Evolutionary conservation across 78 protist genomes (phyloP).

Genomic region (Andalucia godoyi): DNA sequence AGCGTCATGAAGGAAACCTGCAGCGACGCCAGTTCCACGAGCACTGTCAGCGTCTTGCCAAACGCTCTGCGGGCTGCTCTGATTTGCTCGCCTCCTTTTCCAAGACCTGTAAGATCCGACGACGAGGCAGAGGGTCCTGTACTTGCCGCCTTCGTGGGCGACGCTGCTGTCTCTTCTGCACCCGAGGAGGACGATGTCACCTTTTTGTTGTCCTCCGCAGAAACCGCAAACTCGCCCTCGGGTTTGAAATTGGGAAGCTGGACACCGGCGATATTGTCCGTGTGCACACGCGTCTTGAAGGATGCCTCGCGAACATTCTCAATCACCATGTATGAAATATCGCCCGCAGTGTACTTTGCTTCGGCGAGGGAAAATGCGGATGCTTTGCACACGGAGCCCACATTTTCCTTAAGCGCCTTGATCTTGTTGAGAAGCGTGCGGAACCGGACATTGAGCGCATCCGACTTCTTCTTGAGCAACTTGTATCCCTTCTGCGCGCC

Average conservation of each 20-base stretch:
- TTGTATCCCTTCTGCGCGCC: slow-evolving; percentile 90
- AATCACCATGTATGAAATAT: slow-evolving; percentile 44
- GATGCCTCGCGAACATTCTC: slow-evolving; percentile 43
- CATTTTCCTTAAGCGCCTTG: slow-evolving; percentile 7
- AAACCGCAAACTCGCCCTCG: background rate
- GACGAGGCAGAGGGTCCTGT: background rate
- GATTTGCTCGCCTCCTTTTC: slow-evolving; percentile 90
- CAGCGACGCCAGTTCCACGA: slow-evolving; percentile 82
- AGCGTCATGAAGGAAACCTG: slow-evolving; percentile 88
- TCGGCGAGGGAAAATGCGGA: slow-evolving; percentile 65
- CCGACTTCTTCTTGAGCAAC: slow-evolving; percentile 89
- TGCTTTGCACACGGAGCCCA: background rate
- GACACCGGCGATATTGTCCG: slow-evolving; percentile 91
- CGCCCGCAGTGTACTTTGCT: slow-evolving; percentile 70
- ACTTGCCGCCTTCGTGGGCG: too few species aligned
- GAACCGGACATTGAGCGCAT: slow-evolving; percentile 79
- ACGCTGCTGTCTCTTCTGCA: too few species aligned
- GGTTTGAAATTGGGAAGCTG: slow-evolving; percentile 66
- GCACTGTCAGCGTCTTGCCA: slow-evolving; percentile 44
- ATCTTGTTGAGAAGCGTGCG: slow-evolving; percentile 53
- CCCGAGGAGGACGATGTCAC: too few species aligned
- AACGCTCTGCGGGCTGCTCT: slow-evolving; percentile 33
- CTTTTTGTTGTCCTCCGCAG: background rate
- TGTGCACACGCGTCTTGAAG: slow-evolving; percentile 28
- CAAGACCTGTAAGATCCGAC: slow-evolving; percentile 70